Conservation (phyloP, 2,329 filamentous ascomycete genomes). For the Leptodontidium sp. region DNA sequence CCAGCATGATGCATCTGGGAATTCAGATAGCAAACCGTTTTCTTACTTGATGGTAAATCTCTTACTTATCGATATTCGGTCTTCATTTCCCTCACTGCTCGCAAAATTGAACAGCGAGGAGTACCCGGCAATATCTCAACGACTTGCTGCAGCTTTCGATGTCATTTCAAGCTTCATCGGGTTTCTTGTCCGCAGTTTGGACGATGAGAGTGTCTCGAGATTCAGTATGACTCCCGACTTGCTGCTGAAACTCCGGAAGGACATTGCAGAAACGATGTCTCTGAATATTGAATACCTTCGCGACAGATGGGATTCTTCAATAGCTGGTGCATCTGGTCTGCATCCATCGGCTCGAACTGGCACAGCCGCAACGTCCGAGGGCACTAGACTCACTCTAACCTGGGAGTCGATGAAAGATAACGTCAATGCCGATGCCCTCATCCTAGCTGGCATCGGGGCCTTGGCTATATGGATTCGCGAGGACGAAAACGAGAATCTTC, state of each 20-base stretch:
- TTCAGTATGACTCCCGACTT: slow-evolving; percentile 63
- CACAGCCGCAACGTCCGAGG: slow-evolving; percentile 54
- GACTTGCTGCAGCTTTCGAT: slow-evolving; percentile 69
- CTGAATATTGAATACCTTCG: slow-evolving; percentile 70
- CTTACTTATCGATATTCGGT: slow-evolving; percentile 71
- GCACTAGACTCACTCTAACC: slow-evolving; percentile 56
- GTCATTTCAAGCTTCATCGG: slow-evolving; percentile 67
- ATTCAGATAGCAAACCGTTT: slow-evolving; percentile 58
- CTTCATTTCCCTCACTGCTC: slow-evolving; percentile 67
- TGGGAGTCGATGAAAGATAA: slow-evolving; percentile 64
- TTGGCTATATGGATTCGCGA: slow-evolving; percentile 74
- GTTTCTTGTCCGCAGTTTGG: slow-evolving; percentile 62
- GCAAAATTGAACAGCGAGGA: slow-evolving; percentile 62
- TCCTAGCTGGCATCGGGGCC: slow-evolving; percentile 64
- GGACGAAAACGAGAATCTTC: slow-evolving; percentile 67
- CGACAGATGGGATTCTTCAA: slow-evolving; percentile 73
- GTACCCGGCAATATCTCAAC: slow-evolving; percentile 59
- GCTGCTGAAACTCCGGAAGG: slow-evolving; percentile 66
- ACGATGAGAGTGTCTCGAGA: slow-evolving; percentile 51
- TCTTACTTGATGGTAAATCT: slow-evolving; percentile 70
- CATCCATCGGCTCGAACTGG: slow-evolving; percentile 62
- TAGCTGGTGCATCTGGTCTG: slow-evolving; percentile 68
- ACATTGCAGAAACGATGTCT: slow-evolving; percentile 69
- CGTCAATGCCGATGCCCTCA: slow-evolving; percentile 61
- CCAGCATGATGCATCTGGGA: slow-evolving; percentile 47